Conservation (phyloP, 2,329 filamentous ascomycete species). For the Cladophialophora yegresii region DNA sequence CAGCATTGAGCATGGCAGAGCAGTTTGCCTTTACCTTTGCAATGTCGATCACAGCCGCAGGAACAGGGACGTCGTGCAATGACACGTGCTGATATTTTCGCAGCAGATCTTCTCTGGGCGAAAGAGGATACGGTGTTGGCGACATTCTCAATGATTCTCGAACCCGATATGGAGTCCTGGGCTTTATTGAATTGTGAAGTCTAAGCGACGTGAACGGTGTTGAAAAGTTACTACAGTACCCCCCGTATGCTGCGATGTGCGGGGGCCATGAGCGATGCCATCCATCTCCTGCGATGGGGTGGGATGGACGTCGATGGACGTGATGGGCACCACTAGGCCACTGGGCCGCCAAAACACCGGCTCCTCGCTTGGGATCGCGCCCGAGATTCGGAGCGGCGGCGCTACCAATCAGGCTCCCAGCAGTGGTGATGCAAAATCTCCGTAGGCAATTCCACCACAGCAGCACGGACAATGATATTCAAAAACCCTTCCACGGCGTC, state of each 20-base stretch:
- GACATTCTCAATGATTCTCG: slow-evolving; percentile 17
- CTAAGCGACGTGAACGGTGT: not conserved
- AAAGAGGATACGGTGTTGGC: slow-evolving; percentile 22
- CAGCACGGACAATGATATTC: not conserved
- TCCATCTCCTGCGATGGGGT: not conserved
- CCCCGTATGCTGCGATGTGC: not conserved
- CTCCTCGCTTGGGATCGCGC: not conserved
- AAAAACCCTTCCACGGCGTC: not conserved
- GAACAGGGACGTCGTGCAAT: slow-evolving; percentile 63
- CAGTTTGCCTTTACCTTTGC: slow-evolving; percentile 69
- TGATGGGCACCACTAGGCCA: no score
- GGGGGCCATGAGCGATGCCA: not conserved
- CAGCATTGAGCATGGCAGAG: slow-evolving; percentile 67
- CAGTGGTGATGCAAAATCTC: not conserved
- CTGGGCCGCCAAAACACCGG: not conserved
- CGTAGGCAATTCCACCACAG: not conserved
- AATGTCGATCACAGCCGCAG: slow-evolving; percentile 68
- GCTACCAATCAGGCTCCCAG: not conserved
- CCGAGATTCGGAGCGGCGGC: not conserved
- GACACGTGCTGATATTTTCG: slow-evolving; percentile 59
- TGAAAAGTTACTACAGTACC: not conserved
- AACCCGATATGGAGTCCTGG: not conserved
- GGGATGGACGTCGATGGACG: no score
- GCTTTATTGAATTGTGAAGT: not conserved
- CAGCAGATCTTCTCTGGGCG: slow-evolving; percentile 25